phyloP scores from a whole-genome alignment of 305 asterid species.

The Fraxinus platypoda region DNA sequence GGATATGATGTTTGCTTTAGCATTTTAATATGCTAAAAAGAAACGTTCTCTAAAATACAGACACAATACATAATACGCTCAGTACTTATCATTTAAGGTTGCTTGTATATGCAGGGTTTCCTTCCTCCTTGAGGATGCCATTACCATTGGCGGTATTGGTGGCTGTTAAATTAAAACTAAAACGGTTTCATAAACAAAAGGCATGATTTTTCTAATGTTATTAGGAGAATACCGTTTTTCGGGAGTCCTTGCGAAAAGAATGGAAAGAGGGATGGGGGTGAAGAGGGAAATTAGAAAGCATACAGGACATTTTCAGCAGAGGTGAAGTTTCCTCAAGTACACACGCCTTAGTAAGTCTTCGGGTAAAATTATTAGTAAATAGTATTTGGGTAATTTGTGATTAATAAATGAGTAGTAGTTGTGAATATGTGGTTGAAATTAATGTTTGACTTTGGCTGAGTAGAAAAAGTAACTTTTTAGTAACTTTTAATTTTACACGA shows the following conservation, averaged over 20 bases:
- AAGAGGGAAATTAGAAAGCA: not conserved
- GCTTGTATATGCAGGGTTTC: not conserved
- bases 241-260: not conserved
- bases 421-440: not conserved
- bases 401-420: not conserved
- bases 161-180: not conserved
- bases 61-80: not conserved
- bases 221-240: not conserved
- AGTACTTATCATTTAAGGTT: not conserved
- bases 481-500: not conserved
- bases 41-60: not conserved
- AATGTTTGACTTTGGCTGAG: not conserved
- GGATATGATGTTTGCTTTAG: not conserved
- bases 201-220: not conserved
- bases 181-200: not conserved
- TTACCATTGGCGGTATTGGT: not conserved
- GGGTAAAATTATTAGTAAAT: not conserved
- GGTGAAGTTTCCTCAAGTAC: not conserved
- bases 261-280: not conserved
- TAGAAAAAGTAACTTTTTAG: not conserved
- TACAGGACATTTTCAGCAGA: not conserved
- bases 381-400: not conserved
- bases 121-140: not conserved
- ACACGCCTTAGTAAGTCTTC: not conserved
- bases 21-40: not conserved